Evolutionary conservation across 2,329 filamentous ascomycete species (phyloP).

Genomic region (Chaetomiaceae sp.): DNA sequence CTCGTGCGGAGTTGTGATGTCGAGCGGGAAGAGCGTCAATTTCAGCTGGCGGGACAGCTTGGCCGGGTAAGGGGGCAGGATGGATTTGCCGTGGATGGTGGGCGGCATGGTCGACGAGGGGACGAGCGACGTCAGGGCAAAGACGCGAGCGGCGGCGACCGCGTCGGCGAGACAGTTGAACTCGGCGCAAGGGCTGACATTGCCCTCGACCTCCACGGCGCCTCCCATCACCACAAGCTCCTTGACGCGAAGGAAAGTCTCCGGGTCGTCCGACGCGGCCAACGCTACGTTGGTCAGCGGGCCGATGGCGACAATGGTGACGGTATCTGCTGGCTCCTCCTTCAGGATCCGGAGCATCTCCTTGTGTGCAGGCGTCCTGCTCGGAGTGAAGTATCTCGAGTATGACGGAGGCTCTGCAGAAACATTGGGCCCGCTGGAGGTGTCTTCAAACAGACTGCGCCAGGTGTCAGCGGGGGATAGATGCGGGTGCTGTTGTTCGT

Average conservation of each 20-base stretch:
- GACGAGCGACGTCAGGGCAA: slow-evolving; percentile 65
- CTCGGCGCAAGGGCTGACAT: slow-evolving; percentile 78
- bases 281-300: slow-evolving; percentile 91
- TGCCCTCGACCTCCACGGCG: slow-evolving; percentile 70
- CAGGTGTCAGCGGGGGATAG: slow-evolving; percentile 68
- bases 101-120: slow-evolving; percentile 78
- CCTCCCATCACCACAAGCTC: slow-evolving; percentile 96
- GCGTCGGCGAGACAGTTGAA: slow-evolving; percentile 95
- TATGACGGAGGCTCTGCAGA: slow-evolving; percentile 39
- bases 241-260: slow-evolving; percentile 81
- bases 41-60: slow-evolving; percentile 58
- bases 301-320: slow-evolving; percentile 85
- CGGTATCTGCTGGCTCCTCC: slow-evolving; percentile 74
- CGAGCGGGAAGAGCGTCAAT: slow-evolving; percentile 67
- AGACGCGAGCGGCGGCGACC: slow-evolving; percentile 68
- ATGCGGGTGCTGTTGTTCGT: slow-evolving; percentile 56
- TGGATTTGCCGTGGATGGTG: slow-evolving; percentile 43
- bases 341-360: slow-evolving; percentile 84
- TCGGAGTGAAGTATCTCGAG: slow-evolving; percentile 65
- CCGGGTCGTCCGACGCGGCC: slow-evolving; percentile 80
- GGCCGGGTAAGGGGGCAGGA: slow-evolving; percentile 56
- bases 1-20: slow-evolving; percentile 68
- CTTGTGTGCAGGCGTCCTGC: slow-evolving; percentile 65
- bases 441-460: slow-evolving; percentile 58
- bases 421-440: slow-evolving; percentile 23